phyloP scores from a whole-genome alignment of 352 stramenopile species.

The Phytophthora sp. region DNA sequence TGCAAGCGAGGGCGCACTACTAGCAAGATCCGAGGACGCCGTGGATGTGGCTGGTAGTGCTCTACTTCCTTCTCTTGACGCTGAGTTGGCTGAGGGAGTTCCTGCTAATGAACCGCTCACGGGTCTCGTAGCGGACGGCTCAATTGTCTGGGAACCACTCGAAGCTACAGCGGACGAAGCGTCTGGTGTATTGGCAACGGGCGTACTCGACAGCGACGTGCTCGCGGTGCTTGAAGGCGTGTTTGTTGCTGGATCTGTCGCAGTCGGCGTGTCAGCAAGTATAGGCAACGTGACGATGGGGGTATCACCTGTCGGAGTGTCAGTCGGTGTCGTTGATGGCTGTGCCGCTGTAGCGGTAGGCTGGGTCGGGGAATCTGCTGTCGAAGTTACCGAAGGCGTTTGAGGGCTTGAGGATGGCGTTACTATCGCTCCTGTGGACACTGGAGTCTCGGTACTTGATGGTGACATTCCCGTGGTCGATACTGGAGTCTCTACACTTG shows the following conservation, averaged over 20 bases:
- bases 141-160: conserved; percentile 1
- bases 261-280: conserved; percentile 9
- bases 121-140: neutral
- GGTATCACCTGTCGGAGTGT: conserved; percentile 4
- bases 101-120: conserved; percentile 5
- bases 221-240: neutral
- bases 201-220: conserved; percentile 2
- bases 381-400: conserved; percentile 1
- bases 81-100: neutral
- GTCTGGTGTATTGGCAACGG: neutral
- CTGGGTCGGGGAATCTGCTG: neutral
- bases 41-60: conserved; percentile 5
- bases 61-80: neutral
- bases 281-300: conserved; percentile 6
- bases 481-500: neutral
- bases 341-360: neutral
- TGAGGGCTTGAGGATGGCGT: conserved; percentile 7
- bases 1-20: neutral
- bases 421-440: neutral
- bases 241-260: conserved; percentile 10
- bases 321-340: conserved; percentile 4
- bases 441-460: neutral
- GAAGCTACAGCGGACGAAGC: neutral
- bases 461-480: neutral
- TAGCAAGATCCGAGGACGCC: neutral